Evolutionary conservation across 495 filamentous ascomycete genomes (phyloP), one percentile per base, ranked within the genome.

Genomic region (Annulohypoxylon stygium): DNA sequence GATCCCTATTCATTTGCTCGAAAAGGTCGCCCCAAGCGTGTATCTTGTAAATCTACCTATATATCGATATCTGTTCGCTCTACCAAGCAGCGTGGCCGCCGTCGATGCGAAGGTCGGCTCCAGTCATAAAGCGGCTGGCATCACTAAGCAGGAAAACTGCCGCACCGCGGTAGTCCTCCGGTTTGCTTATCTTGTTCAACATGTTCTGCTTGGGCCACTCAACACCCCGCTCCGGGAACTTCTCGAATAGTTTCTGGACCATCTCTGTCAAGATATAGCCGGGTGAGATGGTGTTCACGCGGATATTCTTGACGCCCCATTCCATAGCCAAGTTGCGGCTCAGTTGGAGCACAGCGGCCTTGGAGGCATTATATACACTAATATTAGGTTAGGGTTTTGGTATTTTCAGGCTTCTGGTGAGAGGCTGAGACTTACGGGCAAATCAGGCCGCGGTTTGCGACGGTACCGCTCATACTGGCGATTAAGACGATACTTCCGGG

Each of bases 181-280:
- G 93, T 41, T 85, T 86, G 70, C 91, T 94, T 73, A 98, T 83
- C 61, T 90, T 87, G 54, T 90, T 89, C 45, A 98, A 86, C 95
- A 97, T 97, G 78, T 97, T 97, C 78, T 95, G 89, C 75, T 88
- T 90, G 50, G 92, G 89, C 95, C 95, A 98, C 57, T 91, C 89
- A 26, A 87, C 86, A 65, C 84, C 84, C 39, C 93, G 87, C 81
- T 97, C 93, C 6, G 93, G 93, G 74, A 85, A 93, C 59, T 90
- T 78, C 47, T 90, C 82, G 73, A 97, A 95, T 34, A 97, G 85
- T 51, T 89, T 87, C 77, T 92, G 89, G 10, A 95, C 93, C 94
- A 97, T 97, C 36, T 88, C 87, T n/a, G 94, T 97, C 60, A 96
- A 89, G 72, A 98, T 97, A 78, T 98, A 98, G 36, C 95, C 95